Conservation (phyloP, 2,329 filamentous ascomycete species). For the Pyrenophora seminiperda region DNA sequence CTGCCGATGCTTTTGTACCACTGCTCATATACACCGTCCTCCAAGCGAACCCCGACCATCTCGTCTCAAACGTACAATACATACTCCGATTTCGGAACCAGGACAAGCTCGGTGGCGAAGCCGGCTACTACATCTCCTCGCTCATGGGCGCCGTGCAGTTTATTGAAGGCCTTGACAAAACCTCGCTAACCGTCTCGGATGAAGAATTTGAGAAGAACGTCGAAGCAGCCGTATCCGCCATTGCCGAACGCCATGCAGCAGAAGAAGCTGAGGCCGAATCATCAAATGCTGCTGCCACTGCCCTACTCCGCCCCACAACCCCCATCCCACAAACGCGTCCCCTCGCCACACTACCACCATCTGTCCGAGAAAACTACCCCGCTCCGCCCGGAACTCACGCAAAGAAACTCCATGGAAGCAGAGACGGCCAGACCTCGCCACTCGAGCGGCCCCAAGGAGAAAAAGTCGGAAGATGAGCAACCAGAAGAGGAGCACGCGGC, state of each 20-base stretch:
- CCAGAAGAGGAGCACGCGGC: slow-evolving; percentile 74
- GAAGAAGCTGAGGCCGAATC: slow-evolving; percentile 29
- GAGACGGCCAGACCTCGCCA: slow-evolving; percentile 64
- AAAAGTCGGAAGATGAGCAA: slow-evolving; percentile 38
- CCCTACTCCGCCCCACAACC: slow-evolving; percentile 25
- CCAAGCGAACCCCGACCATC: slow-evolving; percentile 89
- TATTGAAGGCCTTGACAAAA: slow-evolving; percentile 93
- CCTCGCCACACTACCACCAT: slow-evolving; percentile 52
- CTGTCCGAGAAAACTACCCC: slow-evolving; percentile 57
- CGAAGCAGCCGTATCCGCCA: slow-evolving; percentile 93
- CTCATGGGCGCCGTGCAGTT: slow-evolving; percentile 96
- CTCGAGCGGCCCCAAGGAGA: slow-evolving; percentile 57
- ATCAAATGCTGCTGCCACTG: slow-evolving; percentile 19
- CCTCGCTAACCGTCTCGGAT: slow-evolving; percentile 88
- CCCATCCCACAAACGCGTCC: slow-evolving; percentile 43
- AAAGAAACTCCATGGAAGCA: slow-evolving; percentile 64
- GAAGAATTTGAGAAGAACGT: slow-evolving; percentile 96
- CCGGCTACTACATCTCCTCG: slow-evolving; percentile 96
- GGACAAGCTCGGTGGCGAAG: slow-evolving; percentile 96
- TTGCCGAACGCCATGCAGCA: slow-evolving; percentile 82
- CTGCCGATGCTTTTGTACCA: slow-evolving; percentile 89
- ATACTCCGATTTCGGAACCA: slow-evolving; percentile 96
- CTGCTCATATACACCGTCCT: slow-evolving; percentile 94
- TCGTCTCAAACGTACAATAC: slow-evolving; percentile 98
- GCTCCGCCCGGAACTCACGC: slow-evolving; percentile 62